Base-by-base conservation (phyloP, 1,284 basidiomycete species). In the Hypsizygus ulmarius region DNA sequence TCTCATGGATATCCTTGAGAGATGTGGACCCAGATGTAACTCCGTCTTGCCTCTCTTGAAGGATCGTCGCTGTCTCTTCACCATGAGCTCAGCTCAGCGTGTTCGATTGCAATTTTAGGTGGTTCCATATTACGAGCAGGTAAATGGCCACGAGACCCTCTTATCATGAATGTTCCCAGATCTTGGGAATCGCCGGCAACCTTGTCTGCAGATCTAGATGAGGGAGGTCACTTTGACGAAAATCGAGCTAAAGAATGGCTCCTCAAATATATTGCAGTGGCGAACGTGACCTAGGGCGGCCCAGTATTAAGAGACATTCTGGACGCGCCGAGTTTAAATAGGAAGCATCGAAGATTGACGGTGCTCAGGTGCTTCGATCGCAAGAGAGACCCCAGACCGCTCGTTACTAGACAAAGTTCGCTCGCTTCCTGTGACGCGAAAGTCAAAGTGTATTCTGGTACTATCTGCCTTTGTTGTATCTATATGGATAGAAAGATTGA, bases 131-230 rank as follows among this genome's bases (percentile, higher is more conserved):
- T 36, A 21, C 9, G 42, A 40, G 28, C 16, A 43, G 36, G 21
- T 36, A 16, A 28, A 25, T 15, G 15, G 29, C 33, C 50, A 54
- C 48, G 43, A 47, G 55, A 57, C 50, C n/a, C 47, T 45, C 39
- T 49, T 43, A 44, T 48, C 47, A 37, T 27, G 27, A 34, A 36
- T 15, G 15, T 25, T 15, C 32, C 46, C 34, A 39, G 35, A 41
- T 43, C 35, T 37, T 43, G 47, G 39, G 19, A 28, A 21, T 12
- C 32, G 19, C 11, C 25, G 14, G 33, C 12, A 32, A 43, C 48
- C 40, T 50, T 48, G 36, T 47, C 50, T 50, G 27, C 18, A 16
- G 50, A 50, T 54, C 45, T 39, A 52, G 47, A 47, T 51, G 44
- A 33, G 7, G 19, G 32, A 35, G 33, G 11, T 28, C 33, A 19